Evolutionary conservation across 305 asterid genomes (phyloP).

Genomic region (Fraxinus sp.): DNA sequence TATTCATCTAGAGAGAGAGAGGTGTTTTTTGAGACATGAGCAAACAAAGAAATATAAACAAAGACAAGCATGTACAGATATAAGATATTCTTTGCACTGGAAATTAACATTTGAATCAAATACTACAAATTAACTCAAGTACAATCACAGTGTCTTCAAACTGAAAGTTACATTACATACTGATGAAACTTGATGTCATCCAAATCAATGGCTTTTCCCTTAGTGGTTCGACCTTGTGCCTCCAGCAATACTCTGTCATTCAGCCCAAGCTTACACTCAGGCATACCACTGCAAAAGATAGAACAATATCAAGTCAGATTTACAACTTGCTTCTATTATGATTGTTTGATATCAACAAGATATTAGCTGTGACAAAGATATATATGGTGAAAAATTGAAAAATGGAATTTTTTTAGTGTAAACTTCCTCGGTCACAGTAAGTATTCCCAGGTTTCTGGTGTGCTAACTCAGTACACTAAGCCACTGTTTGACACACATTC

Average conservation of each 20-base stretch:
- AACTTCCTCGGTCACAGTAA: not conserved
- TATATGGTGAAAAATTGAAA: not conserved
- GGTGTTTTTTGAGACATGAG: constrained; percentile 5
- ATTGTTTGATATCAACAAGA: not conserved
- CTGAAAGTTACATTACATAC: constrained; percentile 45
- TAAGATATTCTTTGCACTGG: not conserved
- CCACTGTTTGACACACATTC: too few relatives aligned
- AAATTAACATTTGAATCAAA: not conserved
- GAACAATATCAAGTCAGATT: constrained; percentile 17
- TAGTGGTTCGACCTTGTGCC: constrained; percentile 88
- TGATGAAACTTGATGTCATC: constrained; percentile 98
- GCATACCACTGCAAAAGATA: constrained; percentile 86
- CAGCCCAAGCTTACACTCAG: constrained; percentile 96
- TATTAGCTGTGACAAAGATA: not conserved
- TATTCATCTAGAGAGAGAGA: not conserved
- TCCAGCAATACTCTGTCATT: constrained; percentile 89
- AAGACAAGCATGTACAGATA: not conserved
- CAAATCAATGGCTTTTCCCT: constrained; percentile 95
- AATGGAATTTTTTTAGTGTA: not conserved
- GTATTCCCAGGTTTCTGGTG: not conserved
- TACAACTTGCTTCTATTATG: not conserved
- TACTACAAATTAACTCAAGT: constrained; percentile 5
- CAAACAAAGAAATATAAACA: not conserved
- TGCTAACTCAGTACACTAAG: not conserved
- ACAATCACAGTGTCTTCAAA: constrained; percentile 5